Evolutionary conservation across 2,329 filamentous ascomycete genomes (phyloP), one percentile per base, ranked within the genome.

Genomic region (Keithomyces neogunnii): DNA sequence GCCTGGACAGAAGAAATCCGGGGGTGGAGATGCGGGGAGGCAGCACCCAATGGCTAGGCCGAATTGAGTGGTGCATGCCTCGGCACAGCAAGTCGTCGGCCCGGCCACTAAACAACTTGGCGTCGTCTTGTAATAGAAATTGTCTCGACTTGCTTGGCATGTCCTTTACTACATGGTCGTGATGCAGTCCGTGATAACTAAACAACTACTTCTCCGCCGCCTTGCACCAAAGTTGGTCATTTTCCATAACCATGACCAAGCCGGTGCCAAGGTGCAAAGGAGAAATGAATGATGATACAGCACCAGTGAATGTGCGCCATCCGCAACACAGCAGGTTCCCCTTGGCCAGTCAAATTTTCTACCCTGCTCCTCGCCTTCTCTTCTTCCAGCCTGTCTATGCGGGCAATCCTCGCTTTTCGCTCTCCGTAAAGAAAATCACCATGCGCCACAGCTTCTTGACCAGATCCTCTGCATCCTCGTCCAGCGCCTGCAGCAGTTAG

Each of bases 401-500:
- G 8, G 86, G 86, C 54, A 96, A 74, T 2, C 91, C 91, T 56
- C 90, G 77, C 73, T 93, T 95, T 77, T 96, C 92, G 63, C 86
- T 88, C 69, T 97, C 92, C 5, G 89, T 93, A 63, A 92, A 96
- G 81, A 96, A 97, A 62, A 97, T 95, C 52, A 96, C 84, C 89
- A 97, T 95, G 48, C 92, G 83, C 93, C 93, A 99, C 36, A 99
- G 79, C 73, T 96, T 97, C 80, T 89, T 95, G 47, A 97, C 91
- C 58, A 99, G 73, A 30, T 88, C 85, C 68, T 96, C 91, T 9
- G 91, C 90, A 65, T 97, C 93, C 63, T 99, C 93, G 64, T 96
- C 93, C 56, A 99, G 76, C 43, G 89, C 89, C 83, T 92, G 56
- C 19, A 47, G 7, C 2, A 47, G 56, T 73, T 61, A 72, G 67